phyloP scores from a whole-genome alignment of 1,139 yeast genomes.

The Wickerhamomyces sp. region DNA sequence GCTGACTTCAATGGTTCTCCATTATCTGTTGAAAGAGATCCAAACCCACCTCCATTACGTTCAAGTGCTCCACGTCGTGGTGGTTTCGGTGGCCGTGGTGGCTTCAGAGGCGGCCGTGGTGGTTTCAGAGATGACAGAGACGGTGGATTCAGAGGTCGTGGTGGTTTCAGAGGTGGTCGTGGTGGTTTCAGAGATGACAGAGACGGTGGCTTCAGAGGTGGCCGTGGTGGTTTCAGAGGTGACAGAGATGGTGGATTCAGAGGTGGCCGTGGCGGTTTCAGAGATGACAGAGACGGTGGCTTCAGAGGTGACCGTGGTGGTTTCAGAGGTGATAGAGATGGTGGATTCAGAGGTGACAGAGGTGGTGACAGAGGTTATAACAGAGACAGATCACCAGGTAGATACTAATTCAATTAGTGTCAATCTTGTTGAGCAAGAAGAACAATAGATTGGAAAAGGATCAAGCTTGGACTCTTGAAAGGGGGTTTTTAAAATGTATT shows the following conservation, averaged over 20 bases:
- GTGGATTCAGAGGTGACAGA: constrained; percentile 30
- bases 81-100: constrained; percentile 42
- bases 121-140: constrained; percentile 25
- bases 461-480: neutral
- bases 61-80: constrained; percentile 51
- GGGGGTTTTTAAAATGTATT: neutral
- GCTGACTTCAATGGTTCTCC: constrained; percentile 65
- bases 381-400: constrained; percentile 59
- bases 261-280: constrained; percentile 43
- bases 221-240: constrained; percentile 39
- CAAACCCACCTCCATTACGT: constrained; percentile 70
- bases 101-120: constrained; percentile 30
- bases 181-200: constrained; percentile 33
- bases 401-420: constrained; percentile 33
- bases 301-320: constrained; percentile 28
- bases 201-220: constrained; percentile 37
- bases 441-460: no score
- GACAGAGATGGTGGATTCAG: constrained; percentile 38
- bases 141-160: constrained; percentile 30
- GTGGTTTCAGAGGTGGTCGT: constrained; percentile 38
- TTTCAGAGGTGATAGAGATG: constrained; percentile 27
- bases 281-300: constrained; percentile 35
- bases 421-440: no score
- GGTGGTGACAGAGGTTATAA: constrained; percentile 23
- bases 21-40: constrained; percentile 72